A percentile compares a stretch with the other conserved stretches of the same genome.
Evolutionary conservation across 2,329 filamentous ascomycete genomes (phyloP).

Genomic region (Epichloe hybrida): DNA sequence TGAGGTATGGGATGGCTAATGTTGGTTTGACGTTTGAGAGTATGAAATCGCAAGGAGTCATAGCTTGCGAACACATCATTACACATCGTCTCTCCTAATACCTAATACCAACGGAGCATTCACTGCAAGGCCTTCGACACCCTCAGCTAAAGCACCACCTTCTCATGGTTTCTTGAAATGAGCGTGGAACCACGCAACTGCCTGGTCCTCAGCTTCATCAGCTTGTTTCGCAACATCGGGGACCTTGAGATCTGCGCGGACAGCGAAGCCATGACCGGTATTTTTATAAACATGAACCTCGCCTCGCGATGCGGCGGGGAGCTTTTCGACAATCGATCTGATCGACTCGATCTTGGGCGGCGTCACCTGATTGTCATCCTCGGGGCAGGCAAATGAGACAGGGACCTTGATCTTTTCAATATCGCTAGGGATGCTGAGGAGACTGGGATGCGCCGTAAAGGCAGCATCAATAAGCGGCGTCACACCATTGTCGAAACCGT

Average conservation of each 20-base stretch:
- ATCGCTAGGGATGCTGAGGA: constrained; percentile 33
- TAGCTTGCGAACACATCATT: too few species aligned
- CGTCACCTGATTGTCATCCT: constrained; percentile 28
- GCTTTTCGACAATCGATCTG: constrained; percentile 21
- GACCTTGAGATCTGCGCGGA: constrained; percentile 18
- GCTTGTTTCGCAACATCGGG: constrained; percentile 15
- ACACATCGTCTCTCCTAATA: too few species aligned
- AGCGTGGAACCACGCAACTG: constrained; percentile 20
- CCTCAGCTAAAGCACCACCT: too few species aligned
- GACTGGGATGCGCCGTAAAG: constrained; percentile 39
- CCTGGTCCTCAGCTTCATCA: constrained; percentile 19
- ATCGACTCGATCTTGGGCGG: constrained; percentile 17
- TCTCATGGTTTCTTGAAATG: constrained; percentile 7
- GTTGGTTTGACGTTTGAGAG: too few species aligned
- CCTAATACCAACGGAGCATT: too few species aligned
- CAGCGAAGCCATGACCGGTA: constrained; percentile 28
- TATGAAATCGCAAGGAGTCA: too few species aligned
- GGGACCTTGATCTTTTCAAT: constrained; percentile 30
- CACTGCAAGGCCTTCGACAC: too few species aligned
- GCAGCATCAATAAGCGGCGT: constrained; percentile 34
- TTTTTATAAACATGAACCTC: constrained; percentile 25
- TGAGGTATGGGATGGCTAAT: too few species aligned
- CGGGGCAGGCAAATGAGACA: constrained; percentile 31
- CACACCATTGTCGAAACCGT: constrained; percentile 18
- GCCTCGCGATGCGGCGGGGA: constrained; percentile 18